Evolutionary conservation across 1,139 yeast species (phyloP), one percentile per base, ranked within the genome.

Genomic region (Blastobotrys indianensis): DNA sequence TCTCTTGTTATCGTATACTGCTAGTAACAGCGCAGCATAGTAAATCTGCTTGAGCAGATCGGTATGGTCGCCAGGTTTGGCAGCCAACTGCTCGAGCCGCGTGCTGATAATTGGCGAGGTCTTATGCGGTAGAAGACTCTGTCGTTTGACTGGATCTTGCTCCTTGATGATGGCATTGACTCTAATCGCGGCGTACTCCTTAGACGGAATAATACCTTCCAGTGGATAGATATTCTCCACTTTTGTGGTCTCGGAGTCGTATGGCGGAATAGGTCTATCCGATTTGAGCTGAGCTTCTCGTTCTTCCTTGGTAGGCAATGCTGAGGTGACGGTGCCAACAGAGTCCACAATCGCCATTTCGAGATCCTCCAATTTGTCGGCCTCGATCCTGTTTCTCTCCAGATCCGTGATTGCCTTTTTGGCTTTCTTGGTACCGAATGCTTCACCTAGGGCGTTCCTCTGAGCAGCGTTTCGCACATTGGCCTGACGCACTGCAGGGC

Each of bases 361-460:
- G 45, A 82, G 72, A 54, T 77, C 85, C 49, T 77, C 83, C 54
- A 90, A 74, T 65, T 80, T 79, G 42, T 79, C 94, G 1, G 95
- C 76, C 63, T 92, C 97, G 62, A 92, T 82, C 61, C 84, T 76
- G 68, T 92, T 92, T 65, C 84, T 79, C 61, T 83, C 94, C 60
- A 80, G 67, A 63, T 83, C 90, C 44, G 78, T 72, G 61, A 94
- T 85, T 33, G 95, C 95, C 60, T 86, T 84, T 69, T 87, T 90
- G 51, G 97, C 97, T 68, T 82, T 90, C 69, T 86, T 87, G 51
- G 98, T 90, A 75, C 99, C 99, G 57, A 92, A 92, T 1, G 94
- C 94, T 66, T 87, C 92, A 61, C 98, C 98, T 59, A 92, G 75
- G 2, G 86, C 85, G 53, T 77, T 85, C 63, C 95, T 76, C 67